phyloP scores from a whole-genome alignment of 108 stramenopile genomes.

The Stephanodiscus minutulus region DNA sequence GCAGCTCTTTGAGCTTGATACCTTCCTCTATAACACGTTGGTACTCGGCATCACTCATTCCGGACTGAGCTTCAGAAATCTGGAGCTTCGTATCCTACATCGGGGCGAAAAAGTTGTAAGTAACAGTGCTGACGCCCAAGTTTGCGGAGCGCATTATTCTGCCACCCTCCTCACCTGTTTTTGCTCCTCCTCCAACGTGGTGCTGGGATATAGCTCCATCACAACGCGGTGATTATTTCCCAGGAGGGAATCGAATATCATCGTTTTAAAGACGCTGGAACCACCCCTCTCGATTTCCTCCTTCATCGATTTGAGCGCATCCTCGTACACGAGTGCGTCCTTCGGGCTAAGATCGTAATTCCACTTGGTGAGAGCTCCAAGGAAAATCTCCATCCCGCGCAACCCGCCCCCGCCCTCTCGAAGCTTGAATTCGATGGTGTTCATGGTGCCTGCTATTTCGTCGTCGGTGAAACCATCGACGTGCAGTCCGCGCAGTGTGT shows the following conservation, averaged over 20 bases:
- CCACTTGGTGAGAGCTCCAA: slow-evolving; percentile 79
- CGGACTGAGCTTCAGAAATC: slow-evolving; percentile 42
- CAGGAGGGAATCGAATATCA: slow-evolving; percentile 69
- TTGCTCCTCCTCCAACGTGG: slow-evolving; percentile 52
- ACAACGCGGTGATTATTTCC: slow-evolving; percentile 77
- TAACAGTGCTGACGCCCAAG: background rate
- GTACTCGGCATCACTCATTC: slow-evolving; percentile 49
- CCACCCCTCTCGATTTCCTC: slow-evolving; percentile 65
- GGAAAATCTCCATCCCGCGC: slow-evolving; percentile 82
- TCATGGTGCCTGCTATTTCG: slow-evolving; percentile 77
- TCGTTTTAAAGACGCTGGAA: slow-evolving; percentile 61
- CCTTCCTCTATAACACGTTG: slow-evolving; percentile 65
- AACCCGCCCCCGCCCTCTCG: slow-evolving; percentile 80
- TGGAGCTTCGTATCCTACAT: slow-evolving; percentile 43
- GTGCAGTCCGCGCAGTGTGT: slow-evolving; percentile 60
- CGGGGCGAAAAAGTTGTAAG: background rate
- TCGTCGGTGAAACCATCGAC: slow-evolving; percentile 78
- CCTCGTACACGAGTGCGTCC: slow-evolving; percentile 66
- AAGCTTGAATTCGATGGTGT: slow-evolving; percentile 82
- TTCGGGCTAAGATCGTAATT: slow-evolving; percentile 82
- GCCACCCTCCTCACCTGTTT: slow-evolving; percentile 31
- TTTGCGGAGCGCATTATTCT: background rate
- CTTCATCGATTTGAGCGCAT: slow-evolving; percentile 73
- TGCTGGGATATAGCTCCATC: slow-evolving; percentile 74
- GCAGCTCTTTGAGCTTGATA: slow-evolving; percentile 63